Evolutionary conservation across 2,329 filamentous ascomycete genomes (phyloP).

Genomic region (Tolypocladium sp.): DNA sequence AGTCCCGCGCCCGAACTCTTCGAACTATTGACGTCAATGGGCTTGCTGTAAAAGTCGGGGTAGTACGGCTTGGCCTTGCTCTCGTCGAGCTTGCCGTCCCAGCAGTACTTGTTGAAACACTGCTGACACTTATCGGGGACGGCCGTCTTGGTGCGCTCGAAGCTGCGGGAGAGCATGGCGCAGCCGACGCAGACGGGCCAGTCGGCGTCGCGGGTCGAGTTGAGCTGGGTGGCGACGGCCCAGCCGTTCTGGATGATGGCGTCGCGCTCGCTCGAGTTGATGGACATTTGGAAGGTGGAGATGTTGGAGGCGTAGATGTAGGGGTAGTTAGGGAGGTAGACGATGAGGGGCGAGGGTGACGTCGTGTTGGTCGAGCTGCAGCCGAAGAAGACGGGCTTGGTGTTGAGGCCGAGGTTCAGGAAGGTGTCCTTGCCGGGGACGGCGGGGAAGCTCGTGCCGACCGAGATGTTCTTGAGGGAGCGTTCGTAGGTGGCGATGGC

Average conservation of each 20-base stretch:
- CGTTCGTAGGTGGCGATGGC: slow-evolving; percentile 49
- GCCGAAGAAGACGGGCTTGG: slow-evolving; percentile 53
- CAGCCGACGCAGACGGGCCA: slow-evolving; percentile 86
- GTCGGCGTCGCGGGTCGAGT: slow-evolving; percentile 60
- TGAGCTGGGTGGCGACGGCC: slow-evolving; percentile 73
- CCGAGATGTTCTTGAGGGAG: slow-evolving; percentile 36
- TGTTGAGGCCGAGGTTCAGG: slow-evolving; percentile 48
- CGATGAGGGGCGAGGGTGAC: slow-evolving; percentile 55
- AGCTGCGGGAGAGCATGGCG: slow-evolving; percentile 70
- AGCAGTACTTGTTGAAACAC: slow-evolving; percentile 84
- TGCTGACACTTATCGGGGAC: slow-evolving; percentile 62
- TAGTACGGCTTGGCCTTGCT: slow-evolving; percentile 21
- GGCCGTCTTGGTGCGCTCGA: slow-evolving; percentile 58
- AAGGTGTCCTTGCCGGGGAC: slow-evolving; percentile 49
- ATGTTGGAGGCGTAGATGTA: slow-evolving; percentile 71
- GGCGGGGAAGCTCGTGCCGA: slow-evolving; percentile 47
- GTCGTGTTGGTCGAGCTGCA: slow-evolving; percentile 50
- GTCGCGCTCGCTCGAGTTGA: slow-evolving; percentile 60
- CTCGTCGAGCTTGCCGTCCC: slow-evolving; percentile 63
- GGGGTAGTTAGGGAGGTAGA: slow-evolving; percentile 74
- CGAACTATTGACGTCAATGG: slow-evolving; percentile 15
- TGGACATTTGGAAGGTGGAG: slow-evolving; percentile 63
- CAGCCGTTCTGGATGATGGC: slow-evolving; percentile 81
- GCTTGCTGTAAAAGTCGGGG: slow-evolving; percentile 15
- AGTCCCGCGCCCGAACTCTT: slow-evolving; percentile 9